Base-by-base conservation (phyloP, 148 eudicot genomes). In the Silene latifolia region DNA sequence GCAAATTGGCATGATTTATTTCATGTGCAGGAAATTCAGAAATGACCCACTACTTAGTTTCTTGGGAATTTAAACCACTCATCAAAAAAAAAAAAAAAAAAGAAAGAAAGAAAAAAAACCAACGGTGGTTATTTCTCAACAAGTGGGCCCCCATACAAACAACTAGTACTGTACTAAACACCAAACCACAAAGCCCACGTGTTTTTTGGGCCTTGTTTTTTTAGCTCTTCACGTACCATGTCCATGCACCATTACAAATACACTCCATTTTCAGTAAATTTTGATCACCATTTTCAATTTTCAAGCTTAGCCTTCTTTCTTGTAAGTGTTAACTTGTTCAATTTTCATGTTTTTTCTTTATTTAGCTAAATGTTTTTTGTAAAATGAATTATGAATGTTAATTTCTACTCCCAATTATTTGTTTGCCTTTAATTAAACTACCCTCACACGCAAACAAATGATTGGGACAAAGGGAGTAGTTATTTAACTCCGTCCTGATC, bases 1-100 rank as follows among this genome's bases (percentile, higher is more conserved):
- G 18, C 69, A 65, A 17, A 65, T 35, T 65, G 2, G 27, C 23
- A 66, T 67, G 14, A 44, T 18, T 67, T 20, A 35, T 12, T 67
- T 10, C 29, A 44, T 59, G 68, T 21, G 56, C 23, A 39, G 57
- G 35, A 14, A 59, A 73, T 17, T 3, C 20, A 15, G 0, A 4
- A 73, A 42, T 59, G 67, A 44, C 67, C 76, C 76, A 73, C 76
- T 7, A 61, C 64, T 21, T 70, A 59, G 58, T 19, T 39, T 63
- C 32, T 61, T 23, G 47, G 20, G 35, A 4, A 12, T 32, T 2
- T 72, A 56, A 58, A 61, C 53, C 76, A 21, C 35, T 19, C 29
- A 21, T 48, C 39, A 1, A n/a, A n/a, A n/a, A n/a, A n/a, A n/a
- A n/a, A n/a, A n/a, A n/a, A n/a, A n/a, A n/a, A n/a, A n/a, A n/a